Evolutionary conservation across 352 stramenopile species (phyloP).

Genomic region (Pythium angustatum): DNA sequence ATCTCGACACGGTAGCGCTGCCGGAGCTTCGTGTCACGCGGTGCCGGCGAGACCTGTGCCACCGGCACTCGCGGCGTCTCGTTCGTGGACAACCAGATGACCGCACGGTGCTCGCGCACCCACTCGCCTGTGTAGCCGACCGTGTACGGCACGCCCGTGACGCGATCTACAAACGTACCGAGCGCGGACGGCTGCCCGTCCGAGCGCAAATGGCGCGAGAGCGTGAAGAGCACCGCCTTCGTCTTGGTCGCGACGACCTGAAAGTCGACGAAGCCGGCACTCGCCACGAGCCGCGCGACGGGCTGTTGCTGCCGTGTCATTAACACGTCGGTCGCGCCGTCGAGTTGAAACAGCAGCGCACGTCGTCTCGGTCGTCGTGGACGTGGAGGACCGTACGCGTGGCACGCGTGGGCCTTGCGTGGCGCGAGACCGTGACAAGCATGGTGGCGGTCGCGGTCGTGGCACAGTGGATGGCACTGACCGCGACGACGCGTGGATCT

Average conservation of each 20-base stretch:
- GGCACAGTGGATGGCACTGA: too few species aligned
- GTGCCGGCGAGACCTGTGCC: slow-evolving; percentile 11
- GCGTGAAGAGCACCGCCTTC: neutral
- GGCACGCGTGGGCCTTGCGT: too few species aligned
- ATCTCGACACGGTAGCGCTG: slow-evolving; percentile 8
- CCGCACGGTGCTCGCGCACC: neutral
- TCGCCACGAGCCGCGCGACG: slow-evolving; percentile 1
- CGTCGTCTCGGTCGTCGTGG: neutral
- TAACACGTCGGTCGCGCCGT: slow-evolving; percentile 5
- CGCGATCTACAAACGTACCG: slow-evolving; percentile 9
- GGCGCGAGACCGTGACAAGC: too few species aligned
- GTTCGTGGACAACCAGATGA: slow-evolving; percentile 6
- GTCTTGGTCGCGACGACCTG: slow-evolving; percentile 1
- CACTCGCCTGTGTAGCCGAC: slow-evolving; percentile 21
- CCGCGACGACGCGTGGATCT: too few species aligned
- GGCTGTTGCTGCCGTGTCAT: neutral
- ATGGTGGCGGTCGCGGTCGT: too few species aligned
- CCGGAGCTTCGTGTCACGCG: neutral
- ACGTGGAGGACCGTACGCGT: too few species aligned
- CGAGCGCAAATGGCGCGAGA: neutral
- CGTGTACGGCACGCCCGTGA: slow-evolving; percentile 1
- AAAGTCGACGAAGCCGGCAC: neutral
- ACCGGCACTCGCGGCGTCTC: slow-evolving; percentile 1
- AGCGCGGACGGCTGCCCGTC: slow-evolving; percentile 3
- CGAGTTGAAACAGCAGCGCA: slow-evolving; percentile 8